Percentiles rank a stretch among this genome's conserved stretches.
Evolutionary conservation across 306 rosid genomes (phyloP).

Genomic region (Fagus sylvatica): DNA sequence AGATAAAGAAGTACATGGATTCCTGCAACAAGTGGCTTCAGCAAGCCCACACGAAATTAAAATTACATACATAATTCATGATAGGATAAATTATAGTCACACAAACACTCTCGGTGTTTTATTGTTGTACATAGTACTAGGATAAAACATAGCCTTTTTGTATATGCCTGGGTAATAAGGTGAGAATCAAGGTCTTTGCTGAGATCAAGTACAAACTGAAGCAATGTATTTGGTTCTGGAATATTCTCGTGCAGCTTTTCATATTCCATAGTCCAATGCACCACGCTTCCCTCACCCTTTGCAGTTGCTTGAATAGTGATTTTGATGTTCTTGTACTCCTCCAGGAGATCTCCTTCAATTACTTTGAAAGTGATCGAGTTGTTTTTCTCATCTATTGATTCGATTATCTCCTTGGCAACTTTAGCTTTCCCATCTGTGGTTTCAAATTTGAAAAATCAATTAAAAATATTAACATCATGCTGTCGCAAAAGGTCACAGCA

Average conservation of each 20-base stretch:
- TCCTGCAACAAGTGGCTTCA: no score
- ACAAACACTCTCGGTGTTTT: background rate
- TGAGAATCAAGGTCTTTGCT: conserved; percentile 32
- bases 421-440: conserved; percentile 35
- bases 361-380: conserved; percentile 34
- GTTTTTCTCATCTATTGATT: conserved; percentile 37
- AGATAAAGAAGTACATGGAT: no score
- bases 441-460: background rate
- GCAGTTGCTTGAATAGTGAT: conserved; percentile 16
- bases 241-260: conserved; percentile 38
- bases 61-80: background rate
- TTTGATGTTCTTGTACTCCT: conserved; percentile 35
- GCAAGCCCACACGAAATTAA: background rate
- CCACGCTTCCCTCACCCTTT: conserved; percentile 32
- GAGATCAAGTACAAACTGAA: conserved; percentile 7
- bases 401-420: conserved; percentile 37
- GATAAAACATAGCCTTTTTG: background rate
- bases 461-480: background rate
- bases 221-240: conserved; percentile 39
- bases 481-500: no score
- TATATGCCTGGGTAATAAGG: conserved; percentile 14
- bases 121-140: background rate
- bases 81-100: background rate
- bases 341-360: conserved; percentile 34
- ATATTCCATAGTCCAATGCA: conserved; percentile 40